These are phyloP conservation scores for Phylloporus sp. DNA, from an alignment of 768 basidiomycete genomes.

Conservation along the genomic window DNA sequence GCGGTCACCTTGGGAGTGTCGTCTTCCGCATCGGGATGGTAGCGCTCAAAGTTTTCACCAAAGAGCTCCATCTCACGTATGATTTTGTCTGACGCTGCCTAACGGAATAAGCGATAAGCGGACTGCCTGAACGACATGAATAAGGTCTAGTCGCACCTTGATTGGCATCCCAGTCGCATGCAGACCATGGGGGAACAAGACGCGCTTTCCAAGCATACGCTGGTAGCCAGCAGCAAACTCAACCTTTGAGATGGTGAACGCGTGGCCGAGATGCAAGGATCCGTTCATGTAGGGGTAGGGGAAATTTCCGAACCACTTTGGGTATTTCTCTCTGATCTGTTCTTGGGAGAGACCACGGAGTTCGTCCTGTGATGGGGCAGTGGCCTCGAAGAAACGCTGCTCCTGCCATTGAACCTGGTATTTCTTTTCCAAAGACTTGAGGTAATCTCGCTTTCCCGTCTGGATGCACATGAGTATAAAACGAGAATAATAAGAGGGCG, in stretches of 20 bases:
- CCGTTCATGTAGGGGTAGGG: conserved; percentile 99
- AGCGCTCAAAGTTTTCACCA: conserved; percentile 77
- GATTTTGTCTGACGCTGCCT: conserved; percentile 98
- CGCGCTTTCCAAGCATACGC: conserved; percentile 90
- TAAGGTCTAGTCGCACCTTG: conserved; percentile 61
- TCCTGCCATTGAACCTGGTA: conserved; percentile 81
- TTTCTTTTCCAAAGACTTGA: conserved; percentile 77
- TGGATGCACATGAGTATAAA: conserved; percentile 31
- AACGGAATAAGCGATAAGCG: background rate
- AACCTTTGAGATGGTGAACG: conserved; percentile 96
- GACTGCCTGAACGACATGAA: background rate
- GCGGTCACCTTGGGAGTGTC: conserved; percentile 38
- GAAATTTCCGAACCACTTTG: conserved; percentile 98
- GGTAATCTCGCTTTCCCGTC: conserved; percentile 91
- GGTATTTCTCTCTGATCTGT: conserved; percentile 70
- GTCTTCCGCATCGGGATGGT: conserved; percentile 43
- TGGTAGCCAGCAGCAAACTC: conserved; percentile 96
- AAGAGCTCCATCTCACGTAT: conserved; percentile 97
- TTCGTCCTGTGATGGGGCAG: conserved; percentile 70
- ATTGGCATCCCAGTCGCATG: conserved; percentile 99
- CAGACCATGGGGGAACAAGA: conserved; percentile 95
- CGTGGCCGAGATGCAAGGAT: conserved; percentile 93
- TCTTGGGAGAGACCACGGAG: conserved; percentile 57
- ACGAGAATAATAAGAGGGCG: background rate
- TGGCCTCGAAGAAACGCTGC: conserved; percentile 77